Evolutionary conservation across 2,329 filamentous ascomycete genomes (phyloP).

Genomic region (Rugonectria rugulosa): DNA sequence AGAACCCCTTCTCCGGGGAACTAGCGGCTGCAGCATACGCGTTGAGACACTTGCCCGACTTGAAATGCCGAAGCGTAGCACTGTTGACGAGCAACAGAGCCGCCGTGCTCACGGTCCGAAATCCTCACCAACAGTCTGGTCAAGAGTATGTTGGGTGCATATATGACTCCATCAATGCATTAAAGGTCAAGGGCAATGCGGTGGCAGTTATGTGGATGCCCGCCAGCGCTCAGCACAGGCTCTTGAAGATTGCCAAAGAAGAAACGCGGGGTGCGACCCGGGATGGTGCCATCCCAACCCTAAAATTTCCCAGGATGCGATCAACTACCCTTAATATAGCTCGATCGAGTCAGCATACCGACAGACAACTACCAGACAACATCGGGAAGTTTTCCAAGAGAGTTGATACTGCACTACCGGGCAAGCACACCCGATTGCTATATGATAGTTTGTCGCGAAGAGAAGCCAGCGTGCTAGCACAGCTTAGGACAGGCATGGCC

Average conservation of each 20-base stretch:
- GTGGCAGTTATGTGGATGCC: slow-evolving; percentile 20
- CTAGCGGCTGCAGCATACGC: slow-evolving; percentile 27
- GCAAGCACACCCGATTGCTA: slow-evolving; percentile 24
- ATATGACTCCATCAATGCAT: slow-evolving; percentile 24
- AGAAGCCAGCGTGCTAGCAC: slow-evolving; percentile 26
- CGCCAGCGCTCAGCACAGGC: slow-evolving; percentile 10
- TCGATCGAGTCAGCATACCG: slow-evolving; percentile 3
- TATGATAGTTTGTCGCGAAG: slow-evolving; percentile 29
- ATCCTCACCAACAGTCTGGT: slow-evolving; percentile 28
- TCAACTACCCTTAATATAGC: slow-evolving; percentile 22
- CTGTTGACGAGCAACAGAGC: slow-evolving; percentile 28
- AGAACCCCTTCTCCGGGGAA: slow-evolving; percentile 29
- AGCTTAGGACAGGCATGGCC: slow-evolving; percentile 30
- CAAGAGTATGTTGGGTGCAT: slow-evolving; percentile 29
- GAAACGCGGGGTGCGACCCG: slow-evolving; percentile 15
- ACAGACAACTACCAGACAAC: slow-evolving; percentile 21
- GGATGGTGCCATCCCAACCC: slow-evolving; percentile 11
- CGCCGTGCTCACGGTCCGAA: slow-evolving; percentile 23
- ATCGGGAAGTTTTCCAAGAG: slow-evolving; percentile 25
- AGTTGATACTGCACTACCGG: slow-evolving; percentile 25
- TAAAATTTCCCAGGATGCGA: slow-evolving; percentile 21
- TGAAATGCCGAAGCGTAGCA: slow-evolving; percentile 13
- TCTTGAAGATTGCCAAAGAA: slow-evolving; percentile 15
- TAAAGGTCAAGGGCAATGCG: slow-evolving; percentile 10
- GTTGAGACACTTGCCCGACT: slow-evolving; percentile 17